Percentiles rank a stretch among this genome's conserved stretches.
These are phyloP conservation scores for Extremus antarcticus DNA, from an alignment of 495 filamentous ascomycete species.

Conservation along the genomic window DNA sequence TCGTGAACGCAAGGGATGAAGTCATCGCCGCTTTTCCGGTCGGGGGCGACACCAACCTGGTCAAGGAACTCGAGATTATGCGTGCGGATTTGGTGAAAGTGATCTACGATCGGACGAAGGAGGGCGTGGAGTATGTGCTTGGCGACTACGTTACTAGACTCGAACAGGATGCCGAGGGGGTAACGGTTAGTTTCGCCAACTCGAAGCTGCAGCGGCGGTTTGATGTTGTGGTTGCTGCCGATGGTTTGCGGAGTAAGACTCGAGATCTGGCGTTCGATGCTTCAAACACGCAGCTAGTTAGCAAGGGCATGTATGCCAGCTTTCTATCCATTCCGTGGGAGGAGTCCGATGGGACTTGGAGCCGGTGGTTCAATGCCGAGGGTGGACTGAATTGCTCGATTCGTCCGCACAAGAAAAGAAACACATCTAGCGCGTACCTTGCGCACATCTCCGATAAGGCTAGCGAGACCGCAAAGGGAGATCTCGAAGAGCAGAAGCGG, in stretches of 20 bases:
- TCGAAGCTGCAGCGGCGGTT: conserved; percentile 1
- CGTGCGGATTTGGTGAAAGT: conserved; percentile 41
- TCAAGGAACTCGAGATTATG: conserved; percentile 38
- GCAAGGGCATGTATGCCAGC: background rate
- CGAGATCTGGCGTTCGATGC: conserved; percentile 5
- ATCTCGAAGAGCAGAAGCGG: conserved; percentile 4
- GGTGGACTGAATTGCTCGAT: background rate
- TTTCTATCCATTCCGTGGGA: conserved; percentile 10
- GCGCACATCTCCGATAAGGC: background rate
- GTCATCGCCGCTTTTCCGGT: conserved; percentile 9
- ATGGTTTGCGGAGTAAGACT: conserved; percentile 10
- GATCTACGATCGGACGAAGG: conserved; percentile 8
- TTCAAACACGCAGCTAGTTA: background rate
- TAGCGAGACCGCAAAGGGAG: background rate
- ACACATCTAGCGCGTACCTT: conserved; percentile 9
- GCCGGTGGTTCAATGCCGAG: conserved; percentile 2
- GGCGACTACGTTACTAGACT: conserved; percentile 7
- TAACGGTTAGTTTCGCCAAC: conserved; percentile 11
- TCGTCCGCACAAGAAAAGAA: background rate
- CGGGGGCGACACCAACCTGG: background rate
- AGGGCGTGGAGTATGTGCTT: conserved; percentile 7
- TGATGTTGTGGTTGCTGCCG: conserved; percentile 13
- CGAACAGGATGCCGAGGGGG: background rate
- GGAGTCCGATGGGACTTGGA: conserved; percentile 6
- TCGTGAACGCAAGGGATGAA: conserved; percentile 10